phyloP scores from a whole-genome alignment of 108 stramenopile genomes.

The Cyclostephanos invisitatus region DNA sequence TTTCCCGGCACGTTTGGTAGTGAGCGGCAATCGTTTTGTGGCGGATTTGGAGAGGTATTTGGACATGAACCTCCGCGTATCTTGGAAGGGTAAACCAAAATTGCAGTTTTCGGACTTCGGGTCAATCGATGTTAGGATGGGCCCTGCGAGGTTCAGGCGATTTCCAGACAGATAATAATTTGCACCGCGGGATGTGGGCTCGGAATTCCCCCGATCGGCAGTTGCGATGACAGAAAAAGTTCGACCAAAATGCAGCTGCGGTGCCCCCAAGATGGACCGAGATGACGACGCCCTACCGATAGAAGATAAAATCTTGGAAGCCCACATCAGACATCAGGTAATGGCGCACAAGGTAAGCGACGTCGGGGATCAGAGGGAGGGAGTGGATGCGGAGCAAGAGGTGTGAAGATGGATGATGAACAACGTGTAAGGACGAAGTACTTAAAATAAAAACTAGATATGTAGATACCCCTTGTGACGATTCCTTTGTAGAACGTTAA shows the following conservation, averaged over 20 bases:
- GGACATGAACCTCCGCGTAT: constrained; percentile 63
- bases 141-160: not conserved
- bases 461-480: too few species aligned
- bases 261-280: not conserved
- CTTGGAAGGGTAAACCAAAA: constrained; percentile 8
- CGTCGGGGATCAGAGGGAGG: not conserved
- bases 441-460: too few species aligned
- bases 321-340: constrained; percentile 9
- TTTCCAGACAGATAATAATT: not conserved
- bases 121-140: not conserved
- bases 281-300: constrained; percentile 11
- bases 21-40: constrained; percentile 73
- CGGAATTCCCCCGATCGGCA: not conserved
- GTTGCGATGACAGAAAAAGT: not conserved
- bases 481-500: too few species aligned
- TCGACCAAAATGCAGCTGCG: constrained; percentile 1
- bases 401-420: too few species aligned
- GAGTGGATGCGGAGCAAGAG: not conserved
- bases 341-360: not conserved
- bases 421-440: too few species aligned
- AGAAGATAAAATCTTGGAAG: constrained; percentile 10
- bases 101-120: not conserved
- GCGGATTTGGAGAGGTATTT: constrained; percentile 84
- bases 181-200: not conserved
- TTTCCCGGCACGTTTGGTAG: constrained; percentile 78